Conservation (phyloP, 495 filamentous ascomycete species). For the Elaphomyces granulatus region DNA sequence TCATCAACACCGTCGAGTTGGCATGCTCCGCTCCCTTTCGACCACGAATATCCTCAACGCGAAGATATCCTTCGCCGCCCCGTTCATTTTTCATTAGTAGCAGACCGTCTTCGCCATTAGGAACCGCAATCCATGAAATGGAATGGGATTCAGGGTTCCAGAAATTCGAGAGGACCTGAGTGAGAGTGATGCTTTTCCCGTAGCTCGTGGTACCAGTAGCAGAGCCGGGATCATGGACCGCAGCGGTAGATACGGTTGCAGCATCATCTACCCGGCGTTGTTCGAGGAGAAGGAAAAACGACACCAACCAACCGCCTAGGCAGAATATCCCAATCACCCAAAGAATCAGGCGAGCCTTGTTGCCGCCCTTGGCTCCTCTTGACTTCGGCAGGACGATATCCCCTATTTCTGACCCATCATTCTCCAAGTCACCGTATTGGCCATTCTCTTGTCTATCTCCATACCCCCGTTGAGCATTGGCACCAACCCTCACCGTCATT, state of each 20-base stretch:
- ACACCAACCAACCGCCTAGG: conserved; percentile 65
- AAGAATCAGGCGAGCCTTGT: conserved; percentile 46
- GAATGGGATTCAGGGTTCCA: conserved; percentile 56
- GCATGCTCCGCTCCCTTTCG: conserved; percentile 30
- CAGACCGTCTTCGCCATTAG: conserved; percentile 75
- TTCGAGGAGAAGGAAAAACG: conserved; percentile 58
- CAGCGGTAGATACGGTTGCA: conserved; percentile 12
- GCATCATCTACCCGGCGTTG: conserved; percentile 23
- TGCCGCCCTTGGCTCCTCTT: conserved; percentile 12
- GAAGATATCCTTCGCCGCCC: conserved; percentile 50
- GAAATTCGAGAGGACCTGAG: conserved; percentile 58
- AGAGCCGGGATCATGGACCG: conserved; percentile 42
- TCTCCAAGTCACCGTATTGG: conserved; percentile 2
- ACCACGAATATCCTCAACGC: conserved; percentile 72
- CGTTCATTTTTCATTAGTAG: conserved; percentile 50
- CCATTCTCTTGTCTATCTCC: not conserved
- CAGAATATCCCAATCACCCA: conserved; percentile 53
- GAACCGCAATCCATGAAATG: conserved; percentile 78
- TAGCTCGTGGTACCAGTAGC: conserved; percentile 48
- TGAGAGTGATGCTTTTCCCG: conserved; percentile 66
- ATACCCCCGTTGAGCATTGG: not conserved
- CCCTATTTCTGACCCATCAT: conserved; percentile 2
- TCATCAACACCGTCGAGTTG: conserved; percentile 57
- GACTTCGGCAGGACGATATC: conserved; percentile 3
- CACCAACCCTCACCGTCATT: not conserved